Evolutionary conservation across 2,329 filamentous ascomycete genomes (phyloP), one percentile per base, ranked within the genome.

Genomic region (Diaporthe vaccinii): DNA sequence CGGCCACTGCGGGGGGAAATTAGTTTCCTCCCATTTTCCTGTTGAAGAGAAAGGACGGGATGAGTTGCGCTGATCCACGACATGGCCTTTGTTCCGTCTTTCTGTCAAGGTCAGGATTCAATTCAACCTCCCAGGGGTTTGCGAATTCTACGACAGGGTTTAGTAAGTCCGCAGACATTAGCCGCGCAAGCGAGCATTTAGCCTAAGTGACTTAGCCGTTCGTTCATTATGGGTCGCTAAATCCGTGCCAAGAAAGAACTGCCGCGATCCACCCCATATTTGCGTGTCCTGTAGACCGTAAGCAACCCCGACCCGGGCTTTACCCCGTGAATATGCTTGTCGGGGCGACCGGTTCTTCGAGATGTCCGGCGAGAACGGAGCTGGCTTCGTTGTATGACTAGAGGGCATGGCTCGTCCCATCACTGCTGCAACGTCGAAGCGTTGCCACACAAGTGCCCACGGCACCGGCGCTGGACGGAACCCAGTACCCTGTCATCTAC

Each of bases 181-280:
- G n/a, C 65, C 49, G 49, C 34, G 34, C 49, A 41, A 41, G 49
- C 25, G 28, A 39, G 34, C 15, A 69, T 69, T 69, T 69, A 69
- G 65, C 65, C 65, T 55, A 69, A 69, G 14, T 69, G 22, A 15
- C n/a, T 20, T n/a, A 22, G 28, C 28, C 62, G 22, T 53, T 49
- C 8, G 20, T n/a, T n/a, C n/a, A n/a, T n/a, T 25, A 49, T 36
- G 62, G 62, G 14, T 51, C 31, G 31, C 44, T 39, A 62, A 44
- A n/a, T 62, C 36, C 14, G 3, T 62, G 59, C 59, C 46, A 51
- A 53, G 46, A n/a, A 15, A n/a, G 28, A 41, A 68, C 31, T 53
- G 46, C 65, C 46, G 46, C 46, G 46, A 68, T 34, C 46, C 34
- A 31, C 39, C 14, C n/a, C 12, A 62, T n/a, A 39, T 44, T 14